phyloP scores from a whole-genome alignment of 345 rosid species.

The Ceriops zippeliana region DNA sequence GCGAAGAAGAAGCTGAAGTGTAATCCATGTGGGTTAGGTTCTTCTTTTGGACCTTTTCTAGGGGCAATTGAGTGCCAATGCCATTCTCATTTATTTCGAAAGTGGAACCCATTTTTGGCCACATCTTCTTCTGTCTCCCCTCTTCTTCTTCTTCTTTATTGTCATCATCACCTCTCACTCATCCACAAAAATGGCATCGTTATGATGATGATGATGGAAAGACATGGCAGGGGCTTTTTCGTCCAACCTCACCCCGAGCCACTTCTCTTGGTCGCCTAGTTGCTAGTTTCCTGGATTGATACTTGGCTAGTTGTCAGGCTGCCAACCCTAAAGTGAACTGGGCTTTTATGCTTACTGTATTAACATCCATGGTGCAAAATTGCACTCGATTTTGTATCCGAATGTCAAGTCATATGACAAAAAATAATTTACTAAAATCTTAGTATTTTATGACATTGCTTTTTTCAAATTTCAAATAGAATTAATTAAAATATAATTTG shows the following conservation, averaged over 20 bases:
- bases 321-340: conserved; percentile 2
- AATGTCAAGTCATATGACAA: too few species aligned
- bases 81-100: conserved; percentile 25
- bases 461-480: too few species aligned
- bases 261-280: conserved; percentile 30
- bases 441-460: too few species aligned
- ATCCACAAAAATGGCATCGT: conserved; percentile 19
- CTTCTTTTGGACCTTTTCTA: conserved; percentile 23
- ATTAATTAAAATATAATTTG: too few species aligned
- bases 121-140: conserved; percentile 27
- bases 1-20: neutral
- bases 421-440: too few species aligned
- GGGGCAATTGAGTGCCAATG: conserved; percentile 41
- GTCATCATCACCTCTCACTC: conserved; percentile 17
- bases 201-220: conserved; percentile 9
- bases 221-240: neutral
- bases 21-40: conserved; percentile 45
- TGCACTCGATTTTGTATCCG: too few species aligned
- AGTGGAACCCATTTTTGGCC: conserved; percentile 33
- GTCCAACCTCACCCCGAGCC: conserved; percentile 27
- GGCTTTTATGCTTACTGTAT: neutral
- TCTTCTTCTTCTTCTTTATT: conserved; percentile 6
- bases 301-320: conserved; percentile 2
- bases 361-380: too few species aligned
- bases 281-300: conserved; percentile 7